Percentiles rank a stretch among this genome's conserved stretches.
phyloP scores from a whole-genome alignment of 2,329 filamentous ascomycete species.

The Pseudofabraea citricarpa region DNA sequence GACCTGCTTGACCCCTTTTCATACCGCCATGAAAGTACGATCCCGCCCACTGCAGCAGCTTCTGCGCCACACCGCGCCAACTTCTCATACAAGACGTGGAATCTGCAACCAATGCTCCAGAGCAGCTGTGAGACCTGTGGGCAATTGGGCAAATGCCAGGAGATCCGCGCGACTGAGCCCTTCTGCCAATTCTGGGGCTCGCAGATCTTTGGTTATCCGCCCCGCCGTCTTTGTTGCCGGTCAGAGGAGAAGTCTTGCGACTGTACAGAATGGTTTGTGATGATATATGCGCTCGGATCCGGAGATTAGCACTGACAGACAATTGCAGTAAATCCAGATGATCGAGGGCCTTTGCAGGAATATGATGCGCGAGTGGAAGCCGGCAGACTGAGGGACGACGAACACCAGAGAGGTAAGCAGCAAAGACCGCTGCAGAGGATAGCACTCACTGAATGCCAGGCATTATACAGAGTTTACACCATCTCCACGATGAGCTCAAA shows the following conservation, averaged over 20 bases:
- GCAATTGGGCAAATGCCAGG: background rate
- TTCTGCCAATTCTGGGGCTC: background rate
- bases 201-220: slow-evolving; percentile 7
- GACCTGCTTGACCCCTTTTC: background rate
- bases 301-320: background rate
- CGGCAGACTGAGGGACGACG: slow-evolving; percentile 76
- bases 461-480: slow-evolving; percentile 84
- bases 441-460: slow-evolving; percentile 40
- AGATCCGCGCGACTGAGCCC: background rate
- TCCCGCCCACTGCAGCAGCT: background rate
- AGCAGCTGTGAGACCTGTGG: background rate
- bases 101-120: slow-evolving; percentile 2
- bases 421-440: background rate
- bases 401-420: slow-evolving; percentile 75
- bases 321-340: slow-evolving; percentile 20
- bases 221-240: slow-evolving; percentile 23
- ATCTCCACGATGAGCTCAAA: slow-evolving; percentile 77
- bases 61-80: background rate
- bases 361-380: slow-evolving; percentile 77
- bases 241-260: slow-evolving; percentile 23
- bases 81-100: background rate
- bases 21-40: slow-evolving; percentile 1
- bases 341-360: slow-evolving; percentile 71
- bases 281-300: background rate
- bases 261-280: slow-evolving; percentile 22